Conservation (phyloP, 352 stramenopile genomes). For the Globisporangium parvum region DNA sequence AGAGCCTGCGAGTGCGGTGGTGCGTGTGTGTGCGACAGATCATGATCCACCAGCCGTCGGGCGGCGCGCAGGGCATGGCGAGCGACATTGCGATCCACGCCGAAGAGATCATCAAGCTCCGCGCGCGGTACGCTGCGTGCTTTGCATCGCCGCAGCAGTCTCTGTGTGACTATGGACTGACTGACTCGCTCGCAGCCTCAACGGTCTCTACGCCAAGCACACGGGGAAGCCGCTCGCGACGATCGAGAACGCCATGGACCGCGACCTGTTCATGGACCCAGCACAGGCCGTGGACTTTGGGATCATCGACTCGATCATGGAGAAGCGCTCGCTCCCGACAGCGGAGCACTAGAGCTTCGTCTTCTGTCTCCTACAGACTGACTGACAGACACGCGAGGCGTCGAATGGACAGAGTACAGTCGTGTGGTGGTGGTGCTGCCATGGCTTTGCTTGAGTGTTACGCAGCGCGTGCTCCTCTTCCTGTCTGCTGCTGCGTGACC, state of each 20-base stretch:
- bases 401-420: background rate
- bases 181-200: constrained; percentile 34
- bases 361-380: background rate
- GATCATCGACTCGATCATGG: constrained; percentile 80
- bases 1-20: constrained; percentile 1
- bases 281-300: constrained; percentile 69
- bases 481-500: no score
- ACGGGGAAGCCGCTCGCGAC: constrained; percentile 65
- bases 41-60: constrained; percentile 98
- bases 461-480: background rate
- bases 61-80: constrained; percentile 95
- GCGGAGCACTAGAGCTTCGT: constrained; percentile 2
- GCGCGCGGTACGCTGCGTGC: constrained; percentile 35
- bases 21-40: constrained; percentile 33
- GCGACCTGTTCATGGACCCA: constrained; percentile 84
- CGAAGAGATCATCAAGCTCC: constrained; percentile 96
- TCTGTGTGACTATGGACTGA: background rate
- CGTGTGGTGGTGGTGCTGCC: background rate
- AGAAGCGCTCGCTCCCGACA: constrained; percentile 33
- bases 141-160: constrained; percentile 12
- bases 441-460: background rate
- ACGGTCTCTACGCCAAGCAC: constrained; percentile 65
- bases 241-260: constrained; percentile 86
- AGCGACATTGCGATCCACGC: constrained; percentile 98
- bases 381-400: background rate